Conservation (phyloP, 176 grass and related monocot species). For the Hordeum vulgare region DNA sequence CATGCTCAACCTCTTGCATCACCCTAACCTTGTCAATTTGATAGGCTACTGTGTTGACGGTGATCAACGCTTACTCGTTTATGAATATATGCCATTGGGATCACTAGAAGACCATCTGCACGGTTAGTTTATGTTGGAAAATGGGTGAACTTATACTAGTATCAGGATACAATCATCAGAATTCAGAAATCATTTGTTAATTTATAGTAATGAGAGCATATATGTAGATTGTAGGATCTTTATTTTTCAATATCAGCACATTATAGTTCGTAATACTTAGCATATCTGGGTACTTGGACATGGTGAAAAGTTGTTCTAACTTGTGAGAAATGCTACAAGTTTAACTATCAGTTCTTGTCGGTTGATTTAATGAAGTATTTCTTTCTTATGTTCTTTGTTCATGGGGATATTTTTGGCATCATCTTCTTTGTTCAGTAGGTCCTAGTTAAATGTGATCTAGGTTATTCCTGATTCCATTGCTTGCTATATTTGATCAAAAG, state of each 20-base stretch:
- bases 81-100: constrained; percentile 82
- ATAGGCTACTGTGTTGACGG: constrained; percentile 60
- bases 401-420: background rate
- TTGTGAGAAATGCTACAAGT: background rate
- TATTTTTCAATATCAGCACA: background rate
- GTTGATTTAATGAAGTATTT: background rate
- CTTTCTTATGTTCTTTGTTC: background rate
- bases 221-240: constrained; percentile 4
- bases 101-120: constrained; percentile 75
- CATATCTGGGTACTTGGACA: constrained; percentile 3
- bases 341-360: background rate
- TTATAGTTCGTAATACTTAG: background rate
- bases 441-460: background rate
- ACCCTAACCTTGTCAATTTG: constrained; percentile 71
- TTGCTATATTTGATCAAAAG: background rate
- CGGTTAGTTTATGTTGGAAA: constrained; percentile 42
- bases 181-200: background rate
- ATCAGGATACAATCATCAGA: background rate
- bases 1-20: constrained; percentile 70
- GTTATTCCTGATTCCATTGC: background rate
- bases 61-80: constrained; percentile 54
- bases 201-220: background rate
- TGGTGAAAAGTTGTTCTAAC: background rate
- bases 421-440: background rate
- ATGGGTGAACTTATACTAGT: background rate